These are phyloP conservation scores for Pestalotiopsis sp. DNA, from an alignment of 2,329 filamentous ascomycete genomes.

Conservation along the genomic window DNA sequence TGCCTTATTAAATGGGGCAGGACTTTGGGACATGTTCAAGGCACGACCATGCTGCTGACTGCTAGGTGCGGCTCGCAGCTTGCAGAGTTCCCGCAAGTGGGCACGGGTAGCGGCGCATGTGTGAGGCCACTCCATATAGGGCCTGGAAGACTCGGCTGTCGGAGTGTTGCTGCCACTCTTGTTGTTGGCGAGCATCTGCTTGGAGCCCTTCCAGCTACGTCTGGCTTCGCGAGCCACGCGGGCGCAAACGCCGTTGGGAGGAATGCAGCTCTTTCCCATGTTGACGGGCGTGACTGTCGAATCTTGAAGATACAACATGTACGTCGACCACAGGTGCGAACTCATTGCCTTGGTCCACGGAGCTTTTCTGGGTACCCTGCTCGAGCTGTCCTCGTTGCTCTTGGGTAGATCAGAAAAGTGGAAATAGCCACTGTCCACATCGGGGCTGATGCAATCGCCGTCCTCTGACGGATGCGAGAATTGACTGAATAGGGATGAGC, in stretches of 20 bases:
- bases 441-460: slow-evolving; percentile 55
- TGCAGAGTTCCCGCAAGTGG: slow-evolving; percentile 66
- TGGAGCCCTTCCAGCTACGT: slow-evolving; percentile 68
- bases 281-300: slow-evolving; percentile 69
- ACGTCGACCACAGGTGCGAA: slow-evolving; percentile 68
- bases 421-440: slow-evolving; percentile 42
- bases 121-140: slow-evolving; percentile 66
- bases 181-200: slow-evolving; percentile 34
- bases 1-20: slow-evolving; percentile 57
- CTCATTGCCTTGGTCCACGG: slow-evolving; percentile 69
- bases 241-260: slow-evolving; percentile 65
- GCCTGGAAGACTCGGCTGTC: slow-evolving; percentile 47
- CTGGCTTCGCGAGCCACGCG: slow-evolving; percentile 69
- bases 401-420: slow-evolving; percentile 19
- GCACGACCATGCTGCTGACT: slow-evolving; percentile 41
- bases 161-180: slow-evolving; percentile 61
- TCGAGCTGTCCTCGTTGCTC: slow-evolving; percentile 11
- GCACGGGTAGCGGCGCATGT: slow-evolving; percentile 64
- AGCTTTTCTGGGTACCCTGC: slow-evolving; percentile 48
- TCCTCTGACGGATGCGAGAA: slow-evolving; percentile 61
- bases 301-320: slow-evolving; percentile 67
- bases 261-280: slow-evolving; percentile 64
- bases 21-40: slow-evolving; percentile 54
- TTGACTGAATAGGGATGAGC: slow-evolving; percentile 58
- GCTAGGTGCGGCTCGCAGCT: slow-evolving; percentile 48